Percentiles rank a stretch among this genome's conserved stretches.
These are phyloP conservation scores for Rubus parviflorus DNA, from an alignment of 306 rosid species.

Conservation along the genomic window DNA sequence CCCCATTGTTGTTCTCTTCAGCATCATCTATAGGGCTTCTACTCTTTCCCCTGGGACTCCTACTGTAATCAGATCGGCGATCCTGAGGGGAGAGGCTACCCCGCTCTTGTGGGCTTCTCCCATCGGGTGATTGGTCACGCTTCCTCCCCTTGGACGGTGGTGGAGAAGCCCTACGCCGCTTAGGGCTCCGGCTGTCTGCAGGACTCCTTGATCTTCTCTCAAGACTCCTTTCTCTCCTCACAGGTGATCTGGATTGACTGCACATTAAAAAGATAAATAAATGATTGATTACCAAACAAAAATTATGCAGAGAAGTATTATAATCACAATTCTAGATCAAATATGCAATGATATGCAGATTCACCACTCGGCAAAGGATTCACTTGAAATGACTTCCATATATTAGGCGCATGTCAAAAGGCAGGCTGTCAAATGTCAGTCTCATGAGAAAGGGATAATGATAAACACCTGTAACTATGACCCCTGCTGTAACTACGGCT, in stretches of 20 bases:
- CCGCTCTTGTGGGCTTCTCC: conserved; percentile 42
- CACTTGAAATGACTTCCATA: background rate
- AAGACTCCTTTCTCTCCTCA: conserved; percentile 46
- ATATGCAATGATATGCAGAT: background rate
- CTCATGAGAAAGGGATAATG: background rate
- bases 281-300: background rate
- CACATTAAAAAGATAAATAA: background rate
- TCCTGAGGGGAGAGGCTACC: conserved; percentile 40
- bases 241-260: conserved; percentile 51
- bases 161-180: conserved; percentile 37
- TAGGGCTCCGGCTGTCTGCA: conserved; percentile 47
- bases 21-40: conserved; percentile 41
- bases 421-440: background rate
- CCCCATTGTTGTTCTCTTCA: conserved; percentile 31
- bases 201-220: conserved; percentile 57
- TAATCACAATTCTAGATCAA: background rate
- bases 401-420: background rate
- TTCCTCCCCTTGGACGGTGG: conserved; percentile 48
- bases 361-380: background rate
- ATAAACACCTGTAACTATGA: conserved; percentile 48
- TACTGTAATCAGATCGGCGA: conserved; percentile 33
- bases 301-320: background rate
- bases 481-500: conserved; percentile 63
- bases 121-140: conserved; percentile 36
- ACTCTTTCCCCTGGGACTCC: conserved; percentile 47